phyloP scores from a whole-genome alignment of 2,329 filamentous ascomycete genomes.

The Monascus ruber region DNA sequence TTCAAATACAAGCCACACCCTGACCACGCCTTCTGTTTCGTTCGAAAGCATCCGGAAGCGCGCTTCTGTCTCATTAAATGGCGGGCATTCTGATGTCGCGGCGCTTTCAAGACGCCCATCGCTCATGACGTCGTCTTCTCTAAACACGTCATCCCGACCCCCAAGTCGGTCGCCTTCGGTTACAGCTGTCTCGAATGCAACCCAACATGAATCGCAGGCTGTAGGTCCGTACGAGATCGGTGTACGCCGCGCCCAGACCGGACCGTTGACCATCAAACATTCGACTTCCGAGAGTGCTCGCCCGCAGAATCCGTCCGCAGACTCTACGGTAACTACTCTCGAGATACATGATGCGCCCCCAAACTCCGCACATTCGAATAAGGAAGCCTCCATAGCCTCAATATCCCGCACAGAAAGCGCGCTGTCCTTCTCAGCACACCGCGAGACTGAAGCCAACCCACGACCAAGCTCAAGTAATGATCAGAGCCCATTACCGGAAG shows the following conservation, averaged over 20 bases:
- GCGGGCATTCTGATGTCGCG: conserved; percentile 12
- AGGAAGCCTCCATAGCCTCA: no score
- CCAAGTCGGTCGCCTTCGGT: conserved; percentile 9
- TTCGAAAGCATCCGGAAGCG: conserved; percentile 42
- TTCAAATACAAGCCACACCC: conserved; percentile 14
- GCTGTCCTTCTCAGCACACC: no score
- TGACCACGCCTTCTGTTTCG: conserved; percentile 42
- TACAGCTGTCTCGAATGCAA: neutral
- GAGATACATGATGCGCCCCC: neutral
- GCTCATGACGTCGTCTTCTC: conserved; percentile 14
- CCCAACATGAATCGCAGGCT: neutral
- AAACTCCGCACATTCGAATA: neutral
- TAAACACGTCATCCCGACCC: conserved; percentile 17
- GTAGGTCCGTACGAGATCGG: no score
- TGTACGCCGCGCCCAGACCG: no score
- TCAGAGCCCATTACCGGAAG: conserved; percentile 29
- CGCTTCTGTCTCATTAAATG: conserved; percentile 24
- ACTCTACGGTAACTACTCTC: neutral
- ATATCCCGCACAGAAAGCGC: no score
- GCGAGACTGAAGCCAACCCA: no score
- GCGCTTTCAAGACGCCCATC: conserved; percentile 16
- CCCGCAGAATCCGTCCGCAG: no score
- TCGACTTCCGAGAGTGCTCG: no score
- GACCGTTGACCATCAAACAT: no score
- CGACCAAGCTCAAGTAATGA: no score